phyloP scores from a whole-genome alignment of 2,329 filamentous ascomycete species.

The Aspergillus intermedius region DNA sequence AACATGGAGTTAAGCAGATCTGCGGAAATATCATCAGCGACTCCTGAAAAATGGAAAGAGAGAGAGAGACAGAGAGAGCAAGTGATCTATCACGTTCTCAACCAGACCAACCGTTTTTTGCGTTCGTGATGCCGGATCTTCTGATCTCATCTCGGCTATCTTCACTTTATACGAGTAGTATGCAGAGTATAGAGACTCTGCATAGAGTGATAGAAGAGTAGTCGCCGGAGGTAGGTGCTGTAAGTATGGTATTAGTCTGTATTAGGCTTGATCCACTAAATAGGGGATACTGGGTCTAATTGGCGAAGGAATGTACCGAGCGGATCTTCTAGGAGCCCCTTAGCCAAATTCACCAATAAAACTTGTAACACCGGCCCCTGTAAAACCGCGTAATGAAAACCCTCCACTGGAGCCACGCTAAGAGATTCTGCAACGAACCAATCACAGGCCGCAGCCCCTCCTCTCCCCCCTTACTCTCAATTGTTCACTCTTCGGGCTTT shows the following conservation, averaged over 20 bases:
- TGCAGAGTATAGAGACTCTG: background rate
- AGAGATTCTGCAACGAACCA: background rate
- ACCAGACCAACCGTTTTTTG: too few relatives aligned
- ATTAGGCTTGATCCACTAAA: background rate
- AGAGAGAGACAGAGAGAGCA: too few relatives aligned
- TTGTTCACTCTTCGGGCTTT: slow-evolving; percentile 5
- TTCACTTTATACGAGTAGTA: background rate
- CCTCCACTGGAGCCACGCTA: background rate
- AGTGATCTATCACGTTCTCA: too few relatives aligned
- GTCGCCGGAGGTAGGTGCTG: background rate
- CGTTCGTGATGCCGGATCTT: too few relatives aligned
- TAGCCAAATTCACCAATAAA: background rate
- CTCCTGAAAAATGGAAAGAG: too few relatives aligned
- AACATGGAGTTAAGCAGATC: too few relatives aligned
- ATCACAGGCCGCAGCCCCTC: background rate
- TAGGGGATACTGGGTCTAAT: background rate
- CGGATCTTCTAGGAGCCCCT: background rate
- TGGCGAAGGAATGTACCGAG: background rate
- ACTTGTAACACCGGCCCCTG: background rate
- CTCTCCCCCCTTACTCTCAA: slow-evolving; percentile 3
- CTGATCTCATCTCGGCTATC: too few relatives aligned
- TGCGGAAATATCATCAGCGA: too few relatives aligned
- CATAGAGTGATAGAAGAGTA: background rate
- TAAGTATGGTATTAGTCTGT: background rate
- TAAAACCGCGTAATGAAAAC: background rate